Evolutionary conservation across 129 eudicot species (phyloP).

Genomic region (Tanacetum coccineum): DNA sequence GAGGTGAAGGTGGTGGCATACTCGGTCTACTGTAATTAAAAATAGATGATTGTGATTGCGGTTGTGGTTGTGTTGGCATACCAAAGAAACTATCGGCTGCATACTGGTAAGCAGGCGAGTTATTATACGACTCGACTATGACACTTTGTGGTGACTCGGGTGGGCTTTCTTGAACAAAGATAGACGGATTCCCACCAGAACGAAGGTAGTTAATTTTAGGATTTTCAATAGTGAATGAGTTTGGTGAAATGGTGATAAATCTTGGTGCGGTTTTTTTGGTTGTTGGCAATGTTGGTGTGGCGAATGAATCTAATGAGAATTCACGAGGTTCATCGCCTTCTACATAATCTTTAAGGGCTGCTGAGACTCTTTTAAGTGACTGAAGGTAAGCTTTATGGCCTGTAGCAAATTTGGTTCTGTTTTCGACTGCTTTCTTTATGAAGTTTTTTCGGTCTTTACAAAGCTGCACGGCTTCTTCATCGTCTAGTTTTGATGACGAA

Average conservation of each 20-base stretch:
- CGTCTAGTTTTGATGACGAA: constrained; percentile 84
- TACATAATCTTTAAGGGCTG: constrained; percentile 79
- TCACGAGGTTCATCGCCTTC: constrained; percentile 91
- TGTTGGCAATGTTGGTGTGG: constrained; percentile 51
- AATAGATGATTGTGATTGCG: constrained; percentile 37
- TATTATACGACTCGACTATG: constrained; percentile 47
- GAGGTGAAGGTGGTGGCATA: constrained; percentile 74
- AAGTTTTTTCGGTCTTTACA: constrained; percentile 91
- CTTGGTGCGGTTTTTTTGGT: constrained; percentile 57
- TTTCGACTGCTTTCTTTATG: constrained; percentile 91
- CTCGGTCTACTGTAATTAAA: constrained; percentile 49
- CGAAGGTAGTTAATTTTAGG: constrained; percentile 53
- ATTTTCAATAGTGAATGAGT: constrained; percentile 51
- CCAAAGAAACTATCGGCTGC: constrained; percentile 72
- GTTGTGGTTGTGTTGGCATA: constrained; percentile 57
- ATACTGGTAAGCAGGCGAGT: constrained; percentile 62
- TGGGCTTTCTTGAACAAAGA: constrained; percentile 71
- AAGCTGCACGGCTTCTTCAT: constrained; percentile 83
- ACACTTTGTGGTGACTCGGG: constrained; percentile 74
- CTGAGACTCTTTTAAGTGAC: constrained; percentile 76
- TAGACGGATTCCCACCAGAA: constrained; percentile 60
- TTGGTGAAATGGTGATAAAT: constrained; percentile 79
- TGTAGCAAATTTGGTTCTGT: constrained; percentile 67
- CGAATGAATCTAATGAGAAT: constrained; percentile 54
- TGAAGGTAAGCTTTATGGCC: constrained; percentile 79